These are phyloP conservation scores for Solanum pinnatisectum DNA, from an alignment of 257 asterid genomes.

Conservation along the genomic window DNA sequence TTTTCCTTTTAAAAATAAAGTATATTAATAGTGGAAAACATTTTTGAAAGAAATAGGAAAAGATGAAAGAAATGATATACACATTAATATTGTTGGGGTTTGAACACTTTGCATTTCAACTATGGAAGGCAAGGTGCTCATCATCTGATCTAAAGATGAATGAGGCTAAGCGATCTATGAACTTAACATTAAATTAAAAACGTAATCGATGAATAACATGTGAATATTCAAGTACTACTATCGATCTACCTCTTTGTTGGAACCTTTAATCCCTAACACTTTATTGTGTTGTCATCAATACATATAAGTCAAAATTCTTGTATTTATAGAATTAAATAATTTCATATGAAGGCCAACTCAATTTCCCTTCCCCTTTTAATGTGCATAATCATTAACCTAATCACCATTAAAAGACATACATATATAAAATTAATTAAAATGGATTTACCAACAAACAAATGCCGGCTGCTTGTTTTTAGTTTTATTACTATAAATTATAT, in stretches of 20 bases:
- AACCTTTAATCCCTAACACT: too few relatives aligned
- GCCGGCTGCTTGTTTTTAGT: not conserved
- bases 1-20: not conserved
- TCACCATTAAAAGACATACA: not conserved
- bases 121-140: not conserved
- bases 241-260: not conserved
- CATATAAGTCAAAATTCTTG: not conserved
- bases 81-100: not conserved
- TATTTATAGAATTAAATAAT: not conserved
- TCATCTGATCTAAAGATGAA: too few relatives aligned
- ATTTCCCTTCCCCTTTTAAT: not conserved
- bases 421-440: not conserved
- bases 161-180: too few relatives aligned
- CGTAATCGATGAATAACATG: not conserved
- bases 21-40: not conserved
- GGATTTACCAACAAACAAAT: not conserved
- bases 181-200: too few relatives aligned
- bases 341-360: not conserved
- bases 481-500: not conserved
- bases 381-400: not conserved
- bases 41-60: not conserved
- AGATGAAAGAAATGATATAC: not conserved
- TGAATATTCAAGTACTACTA: not conserved
- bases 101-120: too few relatives aligned
- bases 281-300: not conserved